phyloP scores from a whole-genome alignment of 1,139 yeast genomes.

The Lodderomyces oxycetoniae region DNA sequence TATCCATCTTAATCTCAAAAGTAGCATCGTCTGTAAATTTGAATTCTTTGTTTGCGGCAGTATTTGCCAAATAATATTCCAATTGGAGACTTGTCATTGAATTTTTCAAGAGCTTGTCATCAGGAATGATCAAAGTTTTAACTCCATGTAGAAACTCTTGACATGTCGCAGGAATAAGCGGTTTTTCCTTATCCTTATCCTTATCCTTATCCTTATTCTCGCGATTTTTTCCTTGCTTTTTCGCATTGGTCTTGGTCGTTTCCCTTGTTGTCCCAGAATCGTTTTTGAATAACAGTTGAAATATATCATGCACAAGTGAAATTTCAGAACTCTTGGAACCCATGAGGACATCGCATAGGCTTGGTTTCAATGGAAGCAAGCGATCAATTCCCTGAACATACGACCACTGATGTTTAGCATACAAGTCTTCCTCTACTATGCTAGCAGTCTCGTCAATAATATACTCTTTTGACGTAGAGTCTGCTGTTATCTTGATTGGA shows the following conservation, averaged over 20 bases:
- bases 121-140: conserved; percentile 34
- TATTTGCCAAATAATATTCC: conserved; percentile 30
- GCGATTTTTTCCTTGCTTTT: conserved; percentile 10
- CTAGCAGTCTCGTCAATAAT: conserved; percentile 47
- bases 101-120: conserved; percentile 24
- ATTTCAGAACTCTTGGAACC: conserved; percentile 21
- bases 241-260: conserved; percentile 10
- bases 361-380: conserved; percentile 41
- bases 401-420: conserved; percentile 66
- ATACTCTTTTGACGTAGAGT: conserved; percentile 20
- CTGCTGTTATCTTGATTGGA: conserved; percentile 27
- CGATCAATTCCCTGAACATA: conserved; percentile 68
- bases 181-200: conserved; percentile 2
- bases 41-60: conserved; percentile 17
- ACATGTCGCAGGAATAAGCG: conserved; percentile 24
- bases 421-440: conserved; percentile 59
- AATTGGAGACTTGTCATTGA: conserved; percentile 26
- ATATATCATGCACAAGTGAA: conserved; percentile 25
- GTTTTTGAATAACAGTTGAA: conserved; percentile 28
- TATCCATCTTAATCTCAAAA: conserved; percentile 29
- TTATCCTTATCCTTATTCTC: conserved; percentile 4
- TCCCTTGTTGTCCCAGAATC: conserved; percentile 5
- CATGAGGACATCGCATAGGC: conserved; percentile 39
- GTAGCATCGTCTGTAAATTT: conserved; percentile 31
- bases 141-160: conserved; percentile 23